These are phyloP conservation scores for Ophiostoma australiae DNA, from an alignment of 2,329 filamentous ascomycete species.

Conservation along the genomic window DNA sequence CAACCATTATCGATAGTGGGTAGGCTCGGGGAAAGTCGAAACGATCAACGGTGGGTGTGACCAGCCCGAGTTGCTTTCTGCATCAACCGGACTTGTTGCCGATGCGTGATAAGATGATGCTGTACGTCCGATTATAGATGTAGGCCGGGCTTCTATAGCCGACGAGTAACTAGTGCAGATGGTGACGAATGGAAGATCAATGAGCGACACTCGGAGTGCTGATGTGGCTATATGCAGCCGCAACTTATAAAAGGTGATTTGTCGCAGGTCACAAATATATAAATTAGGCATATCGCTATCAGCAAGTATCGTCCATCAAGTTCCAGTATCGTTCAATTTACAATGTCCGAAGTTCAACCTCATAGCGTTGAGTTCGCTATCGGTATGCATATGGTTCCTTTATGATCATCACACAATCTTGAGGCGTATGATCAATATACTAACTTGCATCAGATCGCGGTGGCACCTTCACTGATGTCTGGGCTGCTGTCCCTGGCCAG, in stretches of 20 bases:
- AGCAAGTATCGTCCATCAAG: neutral
- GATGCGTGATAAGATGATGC: neutral
- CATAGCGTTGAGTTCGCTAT: constrained; percentile 10
- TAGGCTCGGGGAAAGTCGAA: neutral
- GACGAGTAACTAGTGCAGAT: neutral
- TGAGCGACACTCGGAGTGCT: neutral
- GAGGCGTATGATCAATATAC: neutral
- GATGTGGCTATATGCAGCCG: neutral
- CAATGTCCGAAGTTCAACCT: neutral
- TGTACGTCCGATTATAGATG: neutral
- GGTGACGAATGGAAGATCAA: neutral
- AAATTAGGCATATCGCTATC: neutral
- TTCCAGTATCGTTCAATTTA: neutral
- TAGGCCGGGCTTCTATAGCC: neutral
- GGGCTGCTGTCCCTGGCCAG: constrained; percentile 33
- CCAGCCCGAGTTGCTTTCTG: neutral
- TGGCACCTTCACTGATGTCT: constrained; percentile 29
- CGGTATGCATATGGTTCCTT: neutral
- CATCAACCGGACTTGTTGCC: constrained; percentile 1
- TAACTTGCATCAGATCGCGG: constrained; percentile 16
- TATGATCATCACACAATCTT: neutral
- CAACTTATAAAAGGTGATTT: neutral
- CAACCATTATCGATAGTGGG: neutral
- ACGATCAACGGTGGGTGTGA: neutral
- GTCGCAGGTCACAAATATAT: neutral